phyloP scores from a whole-genome alignment of 495 filamentous ascomycete species.

The Acidiella bohemica region DNA sequence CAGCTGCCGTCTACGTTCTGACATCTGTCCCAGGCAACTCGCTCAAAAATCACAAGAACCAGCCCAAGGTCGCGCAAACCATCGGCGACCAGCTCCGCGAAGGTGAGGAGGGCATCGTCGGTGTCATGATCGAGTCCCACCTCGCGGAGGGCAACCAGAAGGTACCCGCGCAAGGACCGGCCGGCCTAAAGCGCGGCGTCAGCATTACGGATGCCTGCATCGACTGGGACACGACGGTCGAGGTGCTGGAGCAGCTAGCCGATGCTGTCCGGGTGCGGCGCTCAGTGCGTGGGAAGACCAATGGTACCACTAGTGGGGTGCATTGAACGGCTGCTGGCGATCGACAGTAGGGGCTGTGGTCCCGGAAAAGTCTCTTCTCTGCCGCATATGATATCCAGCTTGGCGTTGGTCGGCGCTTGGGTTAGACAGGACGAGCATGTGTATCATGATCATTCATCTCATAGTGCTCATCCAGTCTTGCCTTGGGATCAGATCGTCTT shows the following conservation, averaged over 20 bases:
- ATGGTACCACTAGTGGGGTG: constrained; percentile 11
- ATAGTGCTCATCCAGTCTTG: no score
- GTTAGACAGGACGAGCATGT: not conserved
- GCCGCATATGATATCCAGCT: constrained; percentile 4
- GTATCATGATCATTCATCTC: not conserved
- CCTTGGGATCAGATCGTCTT: not conserved
- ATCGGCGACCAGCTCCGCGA: constrained; percentile 74
- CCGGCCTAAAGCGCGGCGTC: constrained; percentile 75
- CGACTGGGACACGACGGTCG: constrained; percentile 78
- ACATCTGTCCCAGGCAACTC: constrained; percentile 43
- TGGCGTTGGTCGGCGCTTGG: not conserved
- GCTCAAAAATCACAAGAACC: constrained; percentile 68
- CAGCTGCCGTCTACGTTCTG: not conserved
- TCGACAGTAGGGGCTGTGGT: no score
- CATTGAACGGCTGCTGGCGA: no score
- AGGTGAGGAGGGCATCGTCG: constrained; percentile 79
- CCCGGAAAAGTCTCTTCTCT: no score
- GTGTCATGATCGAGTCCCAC: constrained; percentile 98
- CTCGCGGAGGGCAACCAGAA: constrained; percentile 94
- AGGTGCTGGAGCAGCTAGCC: constrained; percentile 75
- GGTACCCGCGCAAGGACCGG: constrained; percentile 66
- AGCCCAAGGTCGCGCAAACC: constrained; percentile 76
- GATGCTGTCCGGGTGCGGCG: constrained; percentile 69
- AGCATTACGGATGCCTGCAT: constrained; percentile 98
- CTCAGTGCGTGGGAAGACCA: constrained; percentile 21